phyloP scores from a whole-genome alignment of 257 asterid genomes.

The Solanum pinnatisectum region DNA sequence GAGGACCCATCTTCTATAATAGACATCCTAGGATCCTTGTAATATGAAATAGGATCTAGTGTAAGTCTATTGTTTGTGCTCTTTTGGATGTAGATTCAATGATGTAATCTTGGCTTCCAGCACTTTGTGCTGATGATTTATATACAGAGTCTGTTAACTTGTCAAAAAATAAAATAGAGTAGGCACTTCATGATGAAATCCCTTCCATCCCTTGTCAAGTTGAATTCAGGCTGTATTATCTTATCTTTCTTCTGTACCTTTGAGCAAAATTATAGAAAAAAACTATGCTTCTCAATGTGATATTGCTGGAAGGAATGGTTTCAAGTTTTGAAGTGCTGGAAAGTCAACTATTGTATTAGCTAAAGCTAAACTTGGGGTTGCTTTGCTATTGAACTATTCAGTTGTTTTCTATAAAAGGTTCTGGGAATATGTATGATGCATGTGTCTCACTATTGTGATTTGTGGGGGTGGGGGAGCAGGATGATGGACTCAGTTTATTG shows the following conservation, averaged over 20 bases:
- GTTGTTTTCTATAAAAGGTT: not conserved
- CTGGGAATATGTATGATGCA: not conserved
- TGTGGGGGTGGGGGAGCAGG: not conserved
- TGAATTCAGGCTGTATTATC: not conserved
- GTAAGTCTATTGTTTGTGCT: not conserved
- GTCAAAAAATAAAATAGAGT: constrained; percentile 50
- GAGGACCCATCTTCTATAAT: not conserved
- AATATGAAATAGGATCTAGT: not conserved
- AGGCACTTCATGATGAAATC: constrained; percentile 12
- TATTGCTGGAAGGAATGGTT: not conserved
- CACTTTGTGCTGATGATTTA: not conserved
- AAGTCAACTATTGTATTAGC: not conserved
- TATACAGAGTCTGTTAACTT: not conserved
- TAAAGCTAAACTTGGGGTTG: not conserved
- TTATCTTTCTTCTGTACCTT: not conserved
- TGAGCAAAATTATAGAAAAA: not conserved
- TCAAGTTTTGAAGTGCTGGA: not conserved
- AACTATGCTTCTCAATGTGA: not conserved
- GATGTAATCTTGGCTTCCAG: not conserved
- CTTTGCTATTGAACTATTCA: not conserved
- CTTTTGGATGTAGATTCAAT: not conserved
- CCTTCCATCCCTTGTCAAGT: not conserved
- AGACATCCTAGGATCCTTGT: not conserved
- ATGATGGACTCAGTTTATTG: not conserved
- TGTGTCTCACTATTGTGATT: not conserved